These are phyloP conservation scores for Ceraceosorus guamensis DNA, from an alignment of 1,284 basidiomycete genomes.

Conservation along the genomic window DNA sequence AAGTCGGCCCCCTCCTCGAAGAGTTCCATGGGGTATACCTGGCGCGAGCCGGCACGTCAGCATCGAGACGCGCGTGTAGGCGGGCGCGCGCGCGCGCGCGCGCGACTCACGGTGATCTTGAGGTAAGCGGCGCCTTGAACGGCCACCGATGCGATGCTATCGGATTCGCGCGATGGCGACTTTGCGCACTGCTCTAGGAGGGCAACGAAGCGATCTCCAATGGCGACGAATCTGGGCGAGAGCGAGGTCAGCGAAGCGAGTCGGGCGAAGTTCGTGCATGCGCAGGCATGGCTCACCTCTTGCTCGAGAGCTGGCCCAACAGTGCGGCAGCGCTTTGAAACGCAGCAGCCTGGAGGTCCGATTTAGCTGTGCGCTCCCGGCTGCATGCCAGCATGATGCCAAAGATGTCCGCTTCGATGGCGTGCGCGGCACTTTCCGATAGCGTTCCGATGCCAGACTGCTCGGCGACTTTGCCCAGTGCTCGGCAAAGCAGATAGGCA, in stretches of 20 bases:
- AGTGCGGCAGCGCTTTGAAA: slow-evolving; percentile 38
- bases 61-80: too few relatives aligned
- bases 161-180: slow-evolving; percentile 29
- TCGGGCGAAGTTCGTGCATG: too few relatives aligned
- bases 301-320: slow-evolving; percentile 39
- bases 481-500: slow-evolving; percentile 24
- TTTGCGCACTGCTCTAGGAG: slow-evolving; percentile 35
- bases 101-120: slow-evolving; percentile 26
- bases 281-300: slow-evolving; percentile 8
- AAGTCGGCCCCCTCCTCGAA: slow-evolving; percentile 93
- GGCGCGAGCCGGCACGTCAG: background rate
- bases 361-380: slow-evolving; percentile 21
- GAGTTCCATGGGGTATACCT: slow-evolving; percentile 87
- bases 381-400: slow-evolving; percentile 36
- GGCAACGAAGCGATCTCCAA: slow-evolving; percentile 40
- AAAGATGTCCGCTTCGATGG: slow-evolving; percentile 30
- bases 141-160: slow-evolving; percentile 35
- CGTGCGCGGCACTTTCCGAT: slow-evolving; percentile 23
- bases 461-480: slow-evolving; percentile 22
- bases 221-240: slow-evolving; percentile 21
- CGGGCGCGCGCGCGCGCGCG: too few relatives aligned
- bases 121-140: slow-evolving; percentile 40
- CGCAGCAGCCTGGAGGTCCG: slow-evolving; percentile 25
- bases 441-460: slow-evolving; percentile 12
- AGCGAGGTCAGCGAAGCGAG: background rate